Evolutionary conservation across 2,329 filamentous ascomycete species (phyloP), one percentile per base, ranked within the genome.

Genomic region (Alternaria tenuissima): DNA sequence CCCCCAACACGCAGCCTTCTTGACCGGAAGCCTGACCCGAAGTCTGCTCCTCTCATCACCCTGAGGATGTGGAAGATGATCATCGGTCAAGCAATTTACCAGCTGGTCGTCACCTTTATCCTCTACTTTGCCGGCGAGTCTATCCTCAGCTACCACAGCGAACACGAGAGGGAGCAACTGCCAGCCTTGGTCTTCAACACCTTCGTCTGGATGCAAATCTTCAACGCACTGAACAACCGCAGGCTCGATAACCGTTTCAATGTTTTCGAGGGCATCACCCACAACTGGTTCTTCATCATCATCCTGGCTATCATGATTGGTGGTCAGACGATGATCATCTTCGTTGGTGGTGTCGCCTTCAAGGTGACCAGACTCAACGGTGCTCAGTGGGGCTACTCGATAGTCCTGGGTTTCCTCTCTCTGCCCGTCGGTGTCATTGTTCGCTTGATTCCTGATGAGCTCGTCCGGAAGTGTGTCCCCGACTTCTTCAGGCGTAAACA

Each of bases 171-270:
- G 34, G 76, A 85, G 7, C 74, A 79, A 14, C 84, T 96, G 61
- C 83, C 88, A 57, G 96, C 93, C 3, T 85, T 98, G 48, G 91
- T 98, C 7, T 98, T 98, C 86, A 98, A 98, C 82, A 95, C 93
- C 0, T 98, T 98, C 76, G 94, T 97, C 54, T 98, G 94, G 94
- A 97, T 98, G 94, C 94, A 98, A 72, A 96, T 98, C 70, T 98
- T 98, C 83, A 98, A 98, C 80, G 91, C 96, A 76, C 92, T 96
- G 86, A 98, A 98, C 83, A 97, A 96, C 81, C 92, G 94, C 60
- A 92, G 94, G 12, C 85, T 98, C 55, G 94, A 98, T 78, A 98
- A 98, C 80, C 87, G 89, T 56, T 94, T 97, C 84, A 98, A 98
- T 80, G 93, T 98, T 64, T 94, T 98, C 62, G 94, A 97, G 76